Percentiles rank a stretch among this genome's conserved stretches.
These are phyloP conservation scores for Aspergillus fumigatiaffinis DNA, from an alignment of 2,329 filamentous ascomycete genomes.

Conservation along the genomic window DNA sequence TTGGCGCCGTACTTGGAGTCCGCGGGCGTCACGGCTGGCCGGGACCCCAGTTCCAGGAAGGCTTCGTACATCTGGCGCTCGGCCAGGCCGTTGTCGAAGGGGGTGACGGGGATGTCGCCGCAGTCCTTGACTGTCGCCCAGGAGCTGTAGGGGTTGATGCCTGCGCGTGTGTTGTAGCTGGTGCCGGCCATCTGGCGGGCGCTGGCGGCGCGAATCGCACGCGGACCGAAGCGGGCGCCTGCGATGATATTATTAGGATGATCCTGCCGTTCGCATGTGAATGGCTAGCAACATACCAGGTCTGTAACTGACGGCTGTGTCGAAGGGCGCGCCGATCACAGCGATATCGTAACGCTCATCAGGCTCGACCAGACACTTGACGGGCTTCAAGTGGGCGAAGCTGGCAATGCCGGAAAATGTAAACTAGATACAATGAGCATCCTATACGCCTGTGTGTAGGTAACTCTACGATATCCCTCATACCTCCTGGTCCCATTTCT, in stretches of 20 bases:
- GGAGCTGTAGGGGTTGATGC: constrained; percentile 75
- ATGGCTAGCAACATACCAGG: constrained; percentile 49
- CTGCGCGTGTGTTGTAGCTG: constrained; percentile 77
- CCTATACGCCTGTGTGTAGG: background rate
- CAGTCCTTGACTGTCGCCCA: constrained; percentile 83
- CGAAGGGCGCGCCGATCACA: constrained; percentile 69
- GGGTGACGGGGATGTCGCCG: constrained; percentile 82
- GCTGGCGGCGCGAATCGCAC: constrained; percentile 80
- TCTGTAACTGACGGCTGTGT: constrained; percentile 68
- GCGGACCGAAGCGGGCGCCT: constrained; percentile 77
- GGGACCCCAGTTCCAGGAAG: constrained; percentile 63
- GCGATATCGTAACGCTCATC: constrained; percentile 65
- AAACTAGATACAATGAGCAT: constrained; percentile 42
- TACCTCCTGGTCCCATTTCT: constrained; percentile 49
- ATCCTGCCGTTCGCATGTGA: background rate
- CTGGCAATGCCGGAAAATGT: constrained; percentile 70
- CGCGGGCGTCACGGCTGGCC: constrained; percentile 34
- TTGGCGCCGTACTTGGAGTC: constrained; percentile 22
- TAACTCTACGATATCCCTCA: background rate
- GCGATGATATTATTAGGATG: background rate
- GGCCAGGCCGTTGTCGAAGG: constrained; percentile 80
- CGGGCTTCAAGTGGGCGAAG: constrained; percentile 67
- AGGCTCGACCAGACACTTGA: constrained; percentile 66
- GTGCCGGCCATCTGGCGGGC: constrained; percentile 74
- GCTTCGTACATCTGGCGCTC: constrained; percentile 79